Evolutionary conservation across 139 green algal species (phyloP).

Genomic region (Chlamydomonas eustigma): DNA sequence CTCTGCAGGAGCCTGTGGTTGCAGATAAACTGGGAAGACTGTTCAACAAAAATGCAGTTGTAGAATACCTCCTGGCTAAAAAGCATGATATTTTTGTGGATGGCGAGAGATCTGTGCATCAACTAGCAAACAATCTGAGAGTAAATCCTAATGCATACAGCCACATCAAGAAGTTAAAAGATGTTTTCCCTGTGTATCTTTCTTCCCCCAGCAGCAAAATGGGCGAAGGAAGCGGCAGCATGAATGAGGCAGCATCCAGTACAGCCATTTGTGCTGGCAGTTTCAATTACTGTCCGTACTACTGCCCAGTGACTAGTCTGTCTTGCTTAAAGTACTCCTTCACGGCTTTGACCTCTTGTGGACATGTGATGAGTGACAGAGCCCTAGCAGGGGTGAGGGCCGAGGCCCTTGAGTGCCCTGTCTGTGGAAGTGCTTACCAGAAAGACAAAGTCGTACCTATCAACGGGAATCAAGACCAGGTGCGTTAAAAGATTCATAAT

Average conservation of each 20-base stretch:
- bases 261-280: background rate
- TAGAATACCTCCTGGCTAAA: slow-evolving; percentile 35
- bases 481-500: background rate
- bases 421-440: background rate
- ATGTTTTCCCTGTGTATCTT: slow-evolving; percentile 39
- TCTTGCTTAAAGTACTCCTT: slow-evolving; percentile 26
- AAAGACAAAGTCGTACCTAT: background rate
- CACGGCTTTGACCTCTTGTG: slow-evolving; percentile 24
- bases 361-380: slow-evolving; percentile 31
- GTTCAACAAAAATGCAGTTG: slow-evolving; percentile 45
- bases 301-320: slow-evolving; percentile 32
- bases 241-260: background rate
- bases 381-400: background rate
- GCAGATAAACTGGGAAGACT: slow-evolving; percentile 42
- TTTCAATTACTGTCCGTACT: background rate
- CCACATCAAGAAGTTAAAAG: slow-evolving; percentile 28
- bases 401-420: background rate
- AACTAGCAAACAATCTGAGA: slow-evolving; percentile 28
- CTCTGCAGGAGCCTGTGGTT: slow-evolving; percentile 28
- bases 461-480: background rate
- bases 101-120: slow-evolving; percentile 26
- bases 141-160: slow-evolving; percentile 11
- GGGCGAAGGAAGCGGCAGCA: background rate
- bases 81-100: slow-evolving; percentile 24
- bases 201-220: background rate